Base-by-base conservation (phyloP, 306 rosid species). In the Citrullus amarus region DNA sequence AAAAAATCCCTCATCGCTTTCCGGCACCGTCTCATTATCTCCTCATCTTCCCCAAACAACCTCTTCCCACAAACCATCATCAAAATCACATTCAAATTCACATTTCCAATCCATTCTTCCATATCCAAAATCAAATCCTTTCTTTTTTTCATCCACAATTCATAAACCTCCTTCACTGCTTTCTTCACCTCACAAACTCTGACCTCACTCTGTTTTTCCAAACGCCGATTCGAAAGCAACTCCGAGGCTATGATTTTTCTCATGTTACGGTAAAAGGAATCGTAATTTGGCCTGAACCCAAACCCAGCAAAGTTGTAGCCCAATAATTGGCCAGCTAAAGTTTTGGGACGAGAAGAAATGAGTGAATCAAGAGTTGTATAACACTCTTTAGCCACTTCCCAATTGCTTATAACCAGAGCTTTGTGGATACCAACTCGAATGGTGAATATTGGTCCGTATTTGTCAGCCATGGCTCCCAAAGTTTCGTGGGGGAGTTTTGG, bases 391-490 rank as follows among this genome's bases (percentile, higher is more conserved):
- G 90, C 88, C 16, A 55, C 28, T 38, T 82, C 85, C 80, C 82
- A 85, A 44, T 76, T 65, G 18, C 69, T 87, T 6, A 87, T 20
- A 20, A 85, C 85, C 66, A 85, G 14, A 38, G 68, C 60, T 12
- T 72, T 44, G 65, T 79, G 84, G 15, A 75, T 11, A 5, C 90
- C 90, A 4, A 85, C 30, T 5, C 79, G 76, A 43, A 82, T 78
- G 48, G 81, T 41, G 81, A 82, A 87, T 8, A 81, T 41, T 6
- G 86, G 88, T 1, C 90, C 86, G 17, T 82, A 83, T 34, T 77
- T 75, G 54, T 87, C 85, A 1, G 89, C 85, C 77, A 91, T 77
- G 81, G 81, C 77, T 38, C 87, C 92, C 36, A 91, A 36, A 25
- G 86, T 46, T 15, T 80, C 74, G 82, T 89, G 79, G 51, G 90